Percentiles rank a stretch among this genome's conserved stretches.
phyloP scores from a whole-genome alignment of 2,329 filamentous ascomycete species.

The Penicillium sp. region DNA sequence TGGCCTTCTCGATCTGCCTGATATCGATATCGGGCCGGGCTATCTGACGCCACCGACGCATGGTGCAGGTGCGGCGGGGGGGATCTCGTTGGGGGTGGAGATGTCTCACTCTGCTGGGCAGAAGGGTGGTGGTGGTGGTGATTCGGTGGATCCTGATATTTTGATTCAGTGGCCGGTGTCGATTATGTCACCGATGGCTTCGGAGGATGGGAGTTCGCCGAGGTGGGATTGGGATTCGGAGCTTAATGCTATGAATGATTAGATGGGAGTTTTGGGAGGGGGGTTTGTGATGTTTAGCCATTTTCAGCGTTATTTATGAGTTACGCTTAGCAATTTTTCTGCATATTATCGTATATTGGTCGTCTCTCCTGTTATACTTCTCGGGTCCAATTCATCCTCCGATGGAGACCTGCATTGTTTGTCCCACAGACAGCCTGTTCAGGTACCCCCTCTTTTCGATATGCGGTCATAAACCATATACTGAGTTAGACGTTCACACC shows the following conservation, averaged over 20 bases:
- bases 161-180: constrained; percentile 21
- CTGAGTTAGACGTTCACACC: too few relatives aligned
- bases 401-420: neutral
- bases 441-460: neutral
- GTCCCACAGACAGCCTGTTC: neutral
- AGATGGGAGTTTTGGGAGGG: neutral
- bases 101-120: neutral
- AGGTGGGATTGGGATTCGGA: constrained; percentile 28
- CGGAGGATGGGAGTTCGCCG: constrained; percentile 17
- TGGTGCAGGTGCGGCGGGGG: neutral
- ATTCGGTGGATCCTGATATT: constrained; percentile 23
- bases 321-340: neutral
- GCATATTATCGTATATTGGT: too few relatives aligned
- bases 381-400: neutral
- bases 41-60: constrained; percentile 21
- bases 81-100: neutral
- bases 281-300: neutral
- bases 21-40: constrained; percentile 5
- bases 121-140: neutral
- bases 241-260: constrained; percentile 15
- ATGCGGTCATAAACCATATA: neutral
- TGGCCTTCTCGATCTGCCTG: constrained; percentile 11
- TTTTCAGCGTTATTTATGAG: neutral
- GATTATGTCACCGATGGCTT: constrained; percentile 22
- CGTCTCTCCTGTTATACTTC: neutral